These are phyloP conservation scores for Zygnema circumcarinatum DNA, from an alignment of 139 green algal genomes.

Conservation along the genomic window DNA sequence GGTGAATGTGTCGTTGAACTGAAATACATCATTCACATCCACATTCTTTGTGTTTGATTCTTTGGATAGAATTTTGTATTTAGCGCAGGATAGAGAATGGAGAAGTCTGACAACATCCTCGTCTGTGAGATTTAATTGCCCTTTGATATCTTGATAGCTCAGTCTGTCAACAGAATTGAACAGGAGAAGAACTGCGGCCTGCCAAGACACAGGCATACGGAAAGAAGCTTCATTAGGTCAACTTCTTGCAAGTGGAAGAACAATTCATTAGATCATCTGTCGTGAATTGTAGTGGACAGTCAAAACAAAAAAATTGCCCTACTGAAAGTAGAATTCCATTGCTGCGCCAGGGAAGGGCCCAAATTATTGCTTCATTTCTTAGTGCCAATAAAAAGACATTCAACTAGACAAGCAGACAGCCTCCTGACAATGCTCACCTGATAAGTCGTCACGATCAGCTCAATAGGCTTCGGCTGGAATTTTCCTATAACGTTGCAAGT, in stretches of 20 bases:
- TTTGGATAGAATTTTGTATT: slow-evolving; percentile 92
- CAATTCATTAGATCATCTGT: no score
- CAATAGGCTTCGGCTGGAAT: slow-evolving; percentile 85
- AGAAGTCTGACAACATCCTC: slow-evolving; percentile 88
- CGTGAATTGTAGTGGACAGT: no score
- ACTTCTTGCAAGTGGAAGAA: no score
- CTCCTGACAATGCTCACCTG: slow-evolving; percentile 33
- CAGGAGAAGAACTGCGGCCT: slow-evolving; percentile 84
- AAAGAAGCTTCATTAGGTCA: neutral
- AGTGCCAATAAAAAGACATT: no score
- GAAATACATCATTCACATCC: slow-evolving; percentile 89
- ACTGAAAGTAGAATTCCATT: no score
- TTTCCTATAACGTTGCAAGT: slow-evolving; percentile 79
- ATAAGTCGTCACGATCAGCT: slow-evolving; percentile 86
- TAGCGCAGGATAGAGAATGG: slow-evolving; percentile 86
- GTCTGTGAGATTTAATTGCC: slow-evolving; percentile 82
- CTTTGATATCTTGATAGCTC: slow-evolving; percentile 79
- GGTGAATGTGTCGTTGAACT: slow-evolving; percentile 86
- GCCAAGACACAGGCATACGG: slow-evolving; percentile 60
- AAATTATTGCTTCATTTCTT: no score
- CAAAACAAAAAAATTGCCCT: no score
- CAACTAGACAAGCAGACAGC: no score
- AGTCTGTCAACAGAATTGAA: slow-evolving; percentile 87
- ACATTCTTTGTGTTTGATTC: slow-evolving; percentile 70
- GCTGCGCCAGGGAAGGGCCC: no score